phyloP scores from a whole-genome alignment of 2,329 filamentous ascomycete species.

The Xylariaceae sp. region DNA sequence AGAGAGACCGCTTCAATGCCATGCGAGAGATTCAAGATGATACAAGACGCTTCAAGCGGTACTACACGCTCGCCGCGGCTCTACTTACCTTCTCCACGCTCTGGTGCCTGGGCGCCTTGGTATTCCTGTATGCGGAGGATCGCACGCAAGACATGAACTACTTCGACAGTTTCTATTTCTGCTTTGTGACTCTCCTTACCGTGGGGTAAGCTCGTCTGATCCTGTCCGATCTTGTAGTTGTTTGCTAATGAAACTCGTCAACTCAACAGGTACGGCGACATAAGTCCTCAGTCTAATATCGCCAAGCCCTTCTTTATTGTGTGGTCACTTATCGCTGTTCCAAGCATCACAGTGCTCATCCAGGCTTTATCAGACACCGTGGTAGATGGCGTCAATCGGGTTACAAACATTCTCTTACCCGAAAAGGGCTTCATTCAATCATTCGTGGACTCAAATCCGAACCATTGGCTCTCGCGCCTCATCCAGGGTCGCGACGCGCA shows the following conservation, averaged over 20 bases:
- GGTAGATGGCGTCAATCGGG: conserved; percentile 2
- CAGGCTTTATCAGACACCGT: conserved; percentile 6
- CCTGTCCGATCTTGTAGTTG: not conserved
- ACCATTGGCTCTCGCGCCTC: conserved; percentile 5
- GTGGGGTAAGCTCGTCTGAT: conserved; percentile 2
- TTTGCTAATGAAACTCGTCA: not conserved
- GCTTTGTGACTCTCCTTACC: conserved; percentile 6
- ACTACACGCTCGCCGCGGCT: conserved; percentile 3
- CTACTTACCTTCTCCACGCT: conserved; percentile 1
- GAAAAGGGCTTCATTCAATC: conserved; percentile 4
- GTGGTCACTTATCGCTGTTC: conserved; percentile 6
- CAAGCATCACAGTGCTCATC: conserved; percentile 5
- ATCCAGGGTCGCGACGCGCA: not conserved
- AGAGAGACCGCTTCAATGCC: conserved; percentile 6
- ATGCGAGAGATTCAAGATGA: conserved; percentile 6
- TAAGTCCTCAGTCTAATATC: conserved; percentile 4
- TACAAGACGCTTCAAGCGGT: conserved; percentile 5
- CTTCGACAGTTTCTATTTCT: conserved; percentile 8
- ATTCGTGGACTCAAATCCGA: conserved; percentile 2
- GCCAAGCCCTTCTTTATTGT: conserved; percentile 7
- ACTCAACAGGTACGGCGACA: conserved; percentile 3
- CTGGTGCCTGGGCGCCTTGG: conserved; percentile 5
- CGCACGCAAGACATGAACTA: conserved; percentile 3
- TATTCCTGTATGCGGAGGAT: conserved; percentile 5
- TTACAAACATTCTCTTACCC: conserved; percentile 3